These are phyloP conservation scores for Dictyostelium brefeldianum DNA, from an alignment of 78 protist genomes.

Conservation along the genomic window DNA sequence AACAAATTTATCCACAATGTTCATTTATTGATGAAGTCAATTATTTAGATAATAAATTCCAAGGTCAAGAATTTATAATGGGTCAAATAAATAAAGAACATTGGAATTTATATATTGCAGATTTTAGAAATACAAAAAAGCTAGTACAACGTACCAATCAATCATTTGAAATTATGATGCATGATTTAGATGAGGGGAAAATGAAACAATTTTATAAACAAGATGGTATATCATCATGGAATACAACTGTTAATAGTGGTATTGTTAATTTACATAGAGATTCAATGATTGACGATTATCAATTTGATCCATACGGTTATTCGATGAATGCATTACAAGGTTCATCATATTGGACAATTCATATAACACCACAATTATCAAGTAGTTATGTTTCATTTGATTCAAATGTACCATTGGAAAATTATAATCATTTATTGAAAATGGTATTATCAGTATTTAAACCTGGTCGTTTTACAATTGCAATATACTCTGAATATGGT, in stretches of 20 bases:
- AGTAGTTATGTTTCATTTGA: slow-evolving; percentile 81
- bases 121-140: slow-evolving; percentile 14
- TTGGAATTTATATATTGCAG: slow-evolving; percentile 93
- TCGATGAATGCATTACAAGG: slow-evolving; percentile 92
- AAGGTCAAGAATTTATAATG: slow-evolving; percentile 86
- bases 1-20: slow-evolving; percentile 91
- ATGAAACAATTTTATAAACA: slow-evolving; percentile 84
- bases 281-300: slow-evolving; percentile 76
- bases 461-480: slow-evolving; percentile 80
- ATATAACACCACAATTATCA: slow-evolving; percentile 83
- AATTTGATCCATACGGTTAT: slow-evolving; percentile 98
- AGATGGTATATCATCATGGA: slow-evolving; percentile 66
- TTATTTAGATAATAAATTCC: slow-evolving; percentile 60
- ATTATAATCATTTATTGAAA: slow-evolving; percentile 47
- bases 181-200: slow-evolving; percentile 85
- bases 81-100: slow-evolving; percentile 93
- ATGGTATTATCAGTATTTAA: slow-evolving; percentile 60
- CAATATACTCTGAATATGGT: slow-evolving; percentile 65
- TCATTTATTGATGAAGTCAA: slow-evolving; percentile 88
- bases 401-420: slow-evolving; percentile 64
- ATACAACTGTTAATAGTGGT: slow-evolving; percentile 68
- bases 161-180: slow-evolving; percentile 91
- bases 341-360: slow-evolving; percentile 83
- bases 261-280: slow-evolving; percentile 61
- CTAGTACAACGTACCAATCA: slow-evolving; percentile 22